Base-by-base conservation (phyloP, 345 rosid genomes). In the Balakata baccata region DNA sequence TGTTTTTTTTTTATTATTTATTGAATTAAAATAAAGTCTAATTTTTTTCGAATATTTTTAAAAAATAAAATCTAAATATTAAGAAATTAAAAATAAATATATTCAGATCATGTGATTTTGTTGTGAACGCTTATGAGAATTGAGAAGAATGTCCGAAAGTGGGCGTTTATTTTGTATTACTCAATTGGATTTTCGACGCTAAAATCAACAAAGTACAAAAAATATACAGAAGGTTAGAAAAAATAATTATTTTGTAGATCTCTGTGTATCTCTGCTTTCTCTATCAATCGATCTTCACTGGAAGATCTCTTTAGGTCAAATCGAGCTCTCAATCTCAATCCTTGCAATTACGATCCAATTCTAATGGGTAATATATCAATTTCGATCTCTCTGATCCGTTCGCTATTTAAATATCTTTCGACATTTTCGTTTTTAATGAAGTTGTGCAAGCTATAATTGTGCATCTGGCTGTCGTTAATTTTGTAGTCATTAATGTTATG, bases 351-450 rank as follows among this genome's bases (percentile, higher is more conserved):
- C 54, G 68, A 78, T 73, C 81, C 50, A 69, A 54, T 43, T 39
- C 59, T 45, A 52, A 84, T 84, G 80, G 77, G 80, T 77, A 69
- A n/a, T 53, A 64, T 61, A 57, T 73, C 74, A 50, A 68, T 75
- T 46, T 69, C 78, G 64, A 39, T 70, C n/a, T 60, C 18, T 18
- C 60, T 41, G 67, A 76, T 76, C 58, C 46, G 61, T 73, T 81
- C 13, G 59, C 16, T 20, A 2, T 34, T 0, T 6, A 11, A 17
- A 22, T 74, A 58, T 29, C 51, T 57, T 22, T 57, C 39, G 7
- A 39, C 58, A 18, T 68, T 57, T 50, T 37, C 61, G 17, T 72
- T 68, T 10, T 13, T 22, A 0, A 57, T 57, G 34, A 47, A 61
- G 58, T 43, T 18, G 13, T 12, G 22, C 47, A 17, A 22, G 23